Evolutionary conservation across 345 rosid genomes (phyloP).

Genomic region (Rhodamnia argentea): DNA sequence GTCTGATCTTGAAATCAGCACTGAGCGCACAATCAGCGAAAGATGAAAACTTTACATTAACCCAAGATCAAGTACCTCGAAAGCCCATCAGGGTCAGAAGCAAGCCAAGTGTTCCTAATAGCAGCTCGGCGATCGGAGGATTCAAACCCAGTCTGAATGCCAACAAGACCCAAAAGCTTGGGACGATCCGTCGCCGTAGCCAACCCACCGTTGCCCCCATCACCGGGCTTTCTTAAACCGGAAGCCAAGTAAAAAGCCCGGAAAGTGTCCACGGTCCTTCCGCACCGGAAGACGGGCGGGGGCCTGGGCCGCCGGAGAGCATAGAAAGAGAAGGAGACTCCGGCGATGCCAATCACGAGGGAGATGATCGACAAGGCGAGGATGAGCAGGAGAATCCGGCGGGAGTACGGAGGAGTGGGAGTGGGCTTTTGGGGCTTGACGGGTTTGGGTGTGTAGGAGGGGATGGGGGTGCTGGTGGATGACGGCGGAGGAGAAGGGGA

Average conservation of each 20-base stretch:
- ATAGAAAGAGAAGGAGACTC: constrained; percentile 46
- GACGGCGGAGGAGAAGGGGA: neutral
- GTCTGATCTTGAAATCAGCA: neutral
- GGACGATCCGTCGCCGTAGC: constrained; percentile 27
- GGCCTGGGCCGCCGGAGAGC: constrained; percentile 20
- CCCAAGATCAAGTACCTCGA: constrained; percentile 26
- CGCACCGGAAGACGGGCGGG: constrained; percentile 42
- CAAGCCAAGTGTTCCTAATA: constrained; percentile 64
- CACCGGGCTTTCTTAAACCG: constrained; percentile 16
- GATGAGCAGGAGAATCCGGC: constrained; percentile 13
- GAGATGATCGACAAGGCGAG: constrained; percentile 42
- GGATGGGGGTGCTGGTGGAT: neutral
- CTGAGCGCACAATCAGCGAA: neutral
- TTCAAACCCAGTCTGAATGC: constrained; percentile 66
- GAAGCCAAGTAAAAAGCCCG: constrained; percentile 26
- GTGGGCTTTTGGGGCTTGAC: constrained; percentile 27
- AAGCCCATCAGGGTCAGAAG: constrained; percentile 65
- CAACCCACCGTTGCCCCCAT: constrained; percentile 13
- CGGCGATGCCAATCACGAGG: constrained; percentile 49
- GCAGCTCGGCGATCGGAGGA: constrained; percentile 46
- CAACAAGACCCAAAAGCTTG: constrained; percentile 68
- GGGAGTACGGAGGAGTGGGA: constrained; percentile 3
- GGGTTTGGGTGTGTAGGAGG: constrained; percentile 31
- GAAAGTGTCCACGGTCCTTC: constrained; percentile 50
- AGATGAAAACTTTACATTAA: neutral